Percentiles rank a stretch among this genome's conserved stretches.
These are phyloP conservation scores for Globisporangium echinulatum DNA, from an alignment of 352 stramenopile species.

Conservation along the genomic window DNA sequence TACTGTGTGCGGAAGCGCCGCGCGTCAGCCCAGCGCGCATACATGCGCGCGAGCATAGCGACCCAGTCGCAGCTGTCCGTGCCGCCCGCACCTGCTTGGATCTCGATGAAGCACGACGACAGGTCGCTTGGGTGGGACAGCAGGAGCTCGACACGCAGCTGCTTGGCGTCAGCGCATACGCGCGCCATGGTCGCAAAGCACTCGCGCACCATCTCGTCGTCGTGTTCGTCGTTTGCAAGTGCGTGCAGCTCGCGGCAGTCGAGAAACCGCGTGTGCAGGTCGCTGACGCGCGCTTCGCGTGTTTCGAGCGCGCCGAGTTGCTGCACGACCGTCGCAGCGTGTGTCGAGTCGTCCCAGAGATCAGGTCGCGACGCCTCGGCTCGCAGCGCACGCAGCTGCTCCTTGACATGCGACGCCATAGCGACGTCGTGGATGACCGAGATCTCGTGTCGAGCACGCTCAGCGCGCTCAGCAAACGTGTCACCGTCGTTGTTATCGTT, in stretches of 20 bases:
- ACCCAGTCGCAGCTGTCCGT: conserved; percentile 97
- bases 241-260: conserved; percentile 60
- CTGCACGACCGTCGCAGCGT: conserved; percentile 50
- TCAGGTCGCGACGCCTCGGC: conserved; percentile 29
- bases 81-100: conserved; percentile 82
- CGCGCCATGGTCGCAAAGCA: conserved; percentile 34
- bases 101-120: conserved; percentile 72
- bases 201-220: conserved; percentile 42
- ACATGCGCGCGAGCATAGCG: conserved; percentile 95
- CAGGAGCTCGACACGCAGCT: conserved; percentile 57
- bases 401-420: conserved; percentile 21
- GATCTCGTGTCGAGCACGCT: conserved; percentile 34
- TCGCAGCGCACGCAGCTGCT: conserved; percentile 38
- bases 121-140: conserved; percentile 47
- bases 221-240: conserved; percentile 54
- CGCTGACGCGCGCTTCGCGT: conserved; percentile 24
- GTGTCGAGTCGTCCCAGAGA: conserved; percentile 59
- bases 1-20: conserved; percentile 65
- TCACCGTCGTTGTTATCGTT: conserved; percentile 5
- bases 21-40: conserved; percentile 60
- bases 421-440: conserved; percentile 47
- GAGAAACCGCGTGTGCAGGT: conserved; percentile 40
- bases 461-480: conserved; percentile 31
- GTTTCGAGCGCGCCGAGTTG: conserved; percentile 52
- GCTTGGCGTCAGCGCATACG: conserved; percentile 34